Conservation (phyloP, 768 basidiomycete genomes). For the Sporobolomyces pararoseus region DNA sequence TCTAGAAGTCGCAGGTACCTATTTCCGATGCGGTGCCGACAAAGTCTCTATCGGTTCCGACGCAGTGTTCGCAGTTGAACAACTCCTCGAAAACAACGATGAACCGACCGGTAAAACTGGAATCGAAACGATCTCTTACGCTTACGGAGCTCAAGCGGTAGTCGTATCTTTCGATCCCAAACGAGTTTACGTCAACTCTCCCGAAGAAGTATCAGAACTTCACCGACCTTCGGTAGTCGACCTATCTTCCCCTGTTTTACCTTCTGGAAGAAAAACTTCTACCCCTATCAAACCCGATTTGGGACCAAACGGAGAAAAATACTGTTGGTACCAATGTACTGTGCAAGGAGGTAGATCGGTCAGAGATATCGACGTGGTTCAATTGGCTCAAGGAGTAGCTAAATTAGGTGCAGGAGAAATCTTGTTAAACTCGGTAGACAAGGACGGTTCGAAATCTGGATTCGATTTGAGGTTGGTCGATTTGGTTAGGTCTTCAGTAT, state of each 20-base stretch:
- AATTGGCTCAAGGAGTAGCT: constrained; percentile 89
- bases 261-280: constrained; percentile 41
- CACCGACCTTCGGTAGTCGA: constrained; percentile 53
- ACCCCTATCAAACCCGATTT: constrained; percentile 47
- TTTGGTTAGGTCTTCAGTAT: constrained; percentile 69
- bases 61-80: constrained; percentile 90
- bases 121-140: constrained; percentile 84
- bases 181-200: constrained; percentile 68
- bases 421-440: constrained; percentile 89
- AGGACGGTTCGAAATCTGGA: constrained; percentile 86
- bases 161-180: constrained; percentile 96
- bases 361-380: constrained; percentile 77
- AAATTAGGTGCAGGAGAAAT: constrained; percentile 89
- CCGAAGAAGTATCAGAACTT: constrained; percentile 49
- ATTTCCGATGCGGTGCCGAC: constrained; percentile 96
- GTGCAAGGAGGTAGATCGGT: constrained; percentile 84
- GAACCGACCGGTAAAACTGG: constrained; percentile 57
- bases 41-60: constrained; percentile 98
- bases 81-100: constrained; percentile 54
- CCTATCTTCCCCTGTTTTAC: constrained; percentile 43
- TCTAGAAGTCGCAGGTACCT: constrained; percentile 88
- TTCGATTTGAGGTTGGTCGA: constrained; percentile 81
- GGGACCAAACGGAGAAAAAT: constrained; percentile 56
- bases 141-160: constrained; percentile 93
- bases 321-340: constrained; percentile 99